phyloP scores from a whole-genome alignment of 257 asterid species.

The Gardenia jasminoides region DNA sequence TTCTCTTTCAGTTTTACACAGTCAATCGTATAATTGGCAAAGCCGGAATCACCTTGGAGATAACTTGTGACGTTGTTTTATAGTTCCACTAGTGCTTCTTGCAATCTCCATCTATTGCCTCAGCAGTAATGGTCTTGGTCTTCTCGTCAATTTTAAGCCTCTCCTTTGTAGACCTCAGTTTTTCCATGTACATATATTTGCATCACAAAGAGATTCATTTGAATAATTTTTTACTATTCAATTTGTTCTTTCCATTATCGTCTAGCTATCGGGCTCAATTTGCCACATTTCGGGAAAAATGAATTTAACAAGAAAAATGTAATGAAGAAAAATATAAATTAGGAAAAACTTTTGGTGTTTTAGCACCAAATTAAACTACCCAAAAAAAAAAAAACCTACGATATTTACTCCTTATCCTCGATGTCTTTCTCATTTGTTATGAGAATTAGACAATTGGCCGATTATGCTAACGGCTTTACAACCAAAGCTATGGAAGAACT shows the following conservation, averaged over 20 bases:
- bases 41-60: background rate
- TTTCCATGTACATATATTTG: background rate
- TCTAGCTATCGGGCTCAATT: too few relatives aligned
- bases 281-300: background rate
- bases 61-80: background rate
- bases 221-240: too few relatives aligned
- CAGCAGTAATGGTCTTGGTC: background rate
- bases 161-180: background rate
- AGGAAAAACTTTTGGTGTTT: too few relatives aligned
- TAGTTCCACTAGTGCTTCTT: background rate
- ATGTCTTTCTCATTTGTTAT: background rate
- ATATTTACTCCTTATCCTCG: too few relatives aligned
- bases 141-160: background rate
- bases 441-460: too few relatives aligned
- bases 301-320: background rate
- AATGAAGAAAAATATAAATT: too few relatives aligned
- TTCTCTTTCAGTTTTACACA: background rate
- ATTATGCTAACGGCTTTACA: background rate
- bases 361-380: too few relatives aligned
- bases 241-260: too few relatives aligned
- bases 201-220: background rate
- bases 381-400: too few relatives aligned
- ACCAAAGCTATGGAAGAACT: background rate
- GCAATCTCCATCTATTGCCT: background rate
- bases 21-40: background rate